Conservation (phyloP, 106 monocot genomes). For the Apostasia ramifera region DNA sequence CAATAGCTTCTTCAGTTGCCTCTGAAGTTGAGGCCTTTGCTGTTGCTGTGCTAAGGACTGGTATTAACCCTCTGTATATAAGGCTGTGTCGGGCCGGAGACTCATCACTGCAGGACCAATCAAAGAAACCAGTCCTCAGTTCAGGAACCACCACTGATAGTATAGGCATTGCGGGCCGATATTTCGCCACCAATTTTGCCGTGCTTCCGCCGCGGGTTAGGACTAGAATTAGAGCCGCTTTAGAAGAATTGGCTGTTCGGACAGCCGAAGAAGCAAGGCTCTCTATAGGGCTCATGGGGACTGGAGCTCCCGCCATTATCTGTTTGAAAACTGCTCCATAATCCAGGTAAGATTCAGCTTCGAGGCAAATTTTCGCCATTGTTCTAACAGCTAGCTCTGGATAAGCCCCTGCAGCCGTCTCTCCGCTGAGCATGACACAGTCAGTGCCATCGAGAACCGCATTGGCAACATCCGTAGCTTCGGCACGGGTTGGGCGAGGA, state of each 20-base stretch:
- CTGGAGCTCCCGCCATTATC: conserved; percentile 32
- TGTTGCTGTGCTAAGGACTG: conserved; percentile 43
- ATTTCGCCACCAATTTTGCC: conserved; percentile 69
- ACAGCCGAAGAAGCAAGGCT: conserved; percentile 73
- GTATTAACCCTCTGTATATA: conserved; percentile 60
- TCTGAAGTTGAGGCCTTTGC: conserved; percentile 56
- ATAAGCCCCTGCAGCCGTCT: conserved; percentile 72
- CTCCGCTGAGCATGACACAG: conserved; percentile 60
- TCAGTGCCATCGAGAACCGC: conserved; percentile 63
- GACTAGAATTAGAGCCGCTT: conserved; percentile 61
- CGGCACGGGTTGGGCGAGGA: conserved; percentile 53
- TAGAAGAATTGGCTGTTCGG: conserved; percentile 38
- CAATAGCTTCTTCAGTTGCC: conserved; percentile 58
- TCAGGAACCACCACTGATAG: conserved; percentile 65
- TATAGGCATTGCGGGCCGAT: conserved; percentile 61
- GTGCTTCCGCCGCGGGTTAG: conserved; percentile 66
- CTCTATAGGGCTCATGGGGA: conserved; percentile 67
- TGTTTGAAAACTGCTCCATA: conserved; percentile 45
- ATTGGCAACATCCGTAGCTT: conserved; percentile 55
- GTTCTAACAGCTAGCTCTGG: conserved; percentile 68
- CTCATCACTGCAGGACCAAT: conserved; percentile 66
- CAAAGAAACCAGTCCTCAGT: conserved; percentile 40
- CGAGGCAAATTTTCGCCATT: conserved; percentile 66
- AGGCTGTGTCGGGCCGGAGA: conserved; percentile 58
- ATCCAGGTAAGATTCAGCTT: conserved; percentile 51